Evolutionary conservation across 2,329 filamentous ascomycete species (phyloP), one percentile per base, ranked within the genome.

Genomic region (Aureobasidium sp.): DNA sequence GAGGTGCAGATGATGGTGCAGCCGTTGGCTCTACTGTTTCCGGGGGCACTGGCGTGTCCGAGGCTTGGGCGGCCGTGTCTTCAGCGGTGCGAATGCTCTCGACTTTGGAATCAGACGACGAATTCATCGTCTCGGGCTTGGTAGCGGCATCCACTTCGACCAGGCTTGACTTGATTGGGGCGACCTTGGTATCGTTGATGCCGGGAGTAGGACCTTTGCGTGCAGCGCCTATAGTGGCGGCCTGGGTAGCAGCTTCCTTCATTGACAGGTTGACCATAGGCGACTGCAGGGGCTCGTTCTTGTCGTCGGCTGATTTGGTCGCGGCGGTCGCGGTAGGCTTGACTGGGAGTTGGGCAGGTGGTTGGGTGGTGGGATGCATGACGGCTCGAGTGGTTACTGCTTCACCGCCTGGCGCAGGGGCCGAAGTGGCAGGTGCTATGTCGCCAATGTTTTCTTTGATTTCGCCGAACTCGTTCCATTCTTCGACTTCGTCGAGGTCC

Each of bases 391-490:
- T 61, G 36, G 62, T 59, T 15, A 57, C 53, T 45, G 27, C 53
- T 27, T 57, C 53, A 39, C 53, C 55, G 64, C 66, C 53, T 9
- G 53, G 53, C 14, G 53, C 22, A 45, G 27, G 29, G 69, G 69
- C 25, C 67, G 68, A 62, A 68, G 67, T 41, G 62, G 62, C 64
- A 6, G 68, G 66, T 15, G 77, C 78, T 73, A 76, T 83, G 80
- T 72, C 76, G 47, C 80, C 80, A 69, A 97, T 85, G 69, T 93
- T 88, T 76, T 93, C 85, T 75, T 91, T 91, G 65, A 99, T 84
- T 77, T 97, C 93, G 76, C 91, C 91, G 76, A 95, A 97, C 75
- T 99, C 94, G 79, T 99, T 99, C 94, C 93, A 97, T 73, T 99
- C 94, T 77, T 99, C 94, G 66, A 97, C 86, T 75, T 97, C 88